phyloP scores from a whole-genome alignment of 139 green algal genomes.

The Chlorella sp. region DNA sequence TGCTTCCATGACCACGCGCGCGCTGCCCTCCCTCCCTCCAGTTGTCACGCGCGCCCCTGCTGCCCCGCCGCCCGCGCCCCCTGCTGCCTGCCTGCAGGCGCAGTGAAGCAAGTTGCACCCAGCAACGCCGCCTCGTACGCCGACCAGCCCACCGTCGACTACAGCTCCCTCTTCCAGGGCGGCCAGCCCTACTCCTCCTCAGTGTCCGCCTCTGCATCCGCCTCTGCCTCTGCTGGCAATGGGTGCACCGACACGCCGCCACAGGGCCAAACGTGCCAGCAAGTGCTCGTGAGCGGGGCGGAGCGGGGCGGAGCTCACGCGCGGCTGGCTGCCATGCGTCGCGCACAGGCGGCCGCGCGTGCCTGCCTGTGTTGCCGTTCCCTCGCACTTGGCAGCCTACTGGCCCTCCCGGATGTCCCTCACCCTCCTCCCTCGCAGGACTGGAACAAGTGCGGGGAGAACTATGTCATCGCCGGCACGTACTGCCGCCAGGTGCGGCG shows the following conservation, averaged over 20 bases:
- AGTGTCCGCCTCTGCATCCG: slow-evolving; percentile 1
- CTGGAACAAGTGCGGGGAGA: slow-evolving; percentile 9
- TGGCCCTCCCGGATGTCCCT: not conserved
- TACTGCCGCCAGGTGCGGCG: slow-evolving; percentile 22
- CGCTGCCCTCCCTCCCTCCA: not conserved
- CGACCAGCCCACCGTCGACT: not conserved
- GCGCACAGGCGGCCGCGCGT: too few relatives aligned
- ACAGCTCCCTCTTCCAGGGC: not conserved
- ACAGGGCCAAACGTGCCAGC: slow-evolving; percentile 3
- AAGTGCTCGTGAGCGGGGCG: not conserved
- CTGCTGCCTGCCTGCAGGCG: slow-evolving; percentile 5
- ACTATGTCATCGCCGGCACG: slow-evolving; percentile 12
- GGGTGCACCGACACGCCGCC: slow-evolving; percentile 22
- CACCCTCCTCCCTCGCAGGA: not conserved
- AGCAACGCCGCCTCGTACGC: not conserved
- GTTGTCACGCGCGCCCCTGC: not conserved
- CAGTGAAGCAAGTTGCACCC: not conserved
- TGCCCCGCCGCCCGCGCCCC: not conserved
- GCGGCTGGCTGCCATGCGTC: not conserved
- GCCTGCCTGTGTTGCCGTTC: not conserved
- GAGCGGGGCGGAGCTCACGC: not conserved
- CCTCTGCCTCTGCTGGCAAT: not conserved
- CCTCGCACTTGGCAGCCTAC: not conserved
- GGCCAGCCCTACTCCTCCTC: not conserved
- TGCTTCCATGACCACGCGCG: not conserved